Evolutionary conservation across 2,329 filamentous ascomycete genomes (phyloP), one percentile per base, ranked within the genome.

Genomic region (Trichoderma pleuroti): DNA sequence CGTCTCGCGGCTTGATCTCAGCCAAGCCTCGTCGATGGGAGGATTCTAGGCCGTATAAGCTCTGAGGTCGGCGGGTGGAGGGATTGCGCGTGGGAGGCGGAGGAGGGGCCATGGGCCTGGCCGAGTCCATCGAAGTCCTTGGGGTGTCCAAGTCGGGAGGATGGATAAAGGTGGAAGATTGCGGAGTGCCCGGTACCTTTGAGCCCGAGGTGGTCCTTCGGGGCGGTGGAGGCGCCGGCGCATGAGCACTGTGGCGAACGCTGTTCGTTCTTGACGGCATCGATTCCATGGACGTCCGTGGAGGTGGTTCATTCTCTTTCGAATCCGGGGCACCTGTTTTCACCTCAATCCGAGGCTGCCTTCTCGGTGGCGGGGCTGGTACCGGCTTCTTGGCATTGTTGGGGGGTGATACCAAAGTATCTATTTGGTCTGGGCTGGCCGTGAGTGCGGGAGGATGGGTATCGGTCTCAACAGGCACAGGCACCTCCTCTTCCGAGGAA

Each of bases 141-240:
- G 66, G 56, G 10, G 56, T 52, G n/a, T 76, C 73, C 11, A 69
- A 24, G n/a, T 72, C 70, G 32, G 71, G 10, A 52, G 60, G 72
- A 11, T 74, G 73, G 9, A 74, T 73, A 5, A 75, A 68, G 10
- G 74, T 70, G 11, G 73, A 72, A 6, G 74, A 70, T 2, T 74
- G 72, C 16, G 73, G 54, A 24, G 75, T 75, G 42, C 71, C 76
- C 4, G 76, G 74, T 54, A 78, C 78, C 46, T 77, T 81, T n/a
- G 80, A 77, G 18, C 74, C 76, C 60, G 82, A 81, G 36, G 80
- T 80, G 8, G 83, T 83, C 34, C 88, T 82, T 57, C 87, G 82
- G 10, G 87, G 86, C 1, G 87, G 87, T 21, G 88, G 87, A 18
- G 87, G 87, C 10, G 84, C 83, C 0, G 86, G 87, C 0, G 81